Base-by-base conservation (phyloP, 2,329 filamentous ascomycete species). In the Pseudogymnoascus sp. region DNA sequence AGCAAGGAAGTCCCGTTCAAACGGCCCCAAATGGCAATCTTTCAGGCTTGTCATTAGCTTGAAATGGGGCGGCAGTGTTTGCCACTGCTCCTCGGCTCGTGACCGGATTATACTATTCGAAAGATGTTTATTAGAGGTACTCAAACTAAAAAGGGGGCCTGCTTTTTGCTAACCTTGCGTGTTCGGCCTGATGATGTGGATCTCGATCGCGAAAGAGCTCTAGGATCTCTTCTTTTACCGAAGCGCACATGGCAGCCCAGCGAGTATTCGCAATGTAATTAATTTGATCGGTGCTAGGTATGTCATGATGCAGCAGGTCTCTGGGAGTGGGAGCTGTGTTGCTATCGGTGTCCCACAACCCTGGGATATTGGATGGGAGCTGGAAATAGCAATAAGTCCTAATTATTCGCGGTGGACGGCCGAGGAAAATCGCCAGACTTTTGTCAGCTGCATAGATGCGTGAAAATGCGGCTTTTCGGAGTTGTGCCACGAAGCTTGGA, bases 381-480 rank as follows among this genome's bases (percentile, higher is more conserved):
- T 72, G 68, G 9, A 78, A 71, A 3, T 69, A 69, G 65, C 77
- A 78, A 62, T 74, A 79, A 39, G 73, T 72, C 37, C 74, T 70
- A n/a, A 72, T 73, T 39, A 81, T 75, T 2, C 78, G 71, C 2
- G 78, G 77, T 3, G 79, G 79, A 1, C 79, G 73, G 3, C 79
- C 79, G n/a, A 80, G 73, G 60, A 81, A 81, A 1, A 79, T 76
- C 1, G 78, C 74, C 6, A 80, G 68, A 40, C 74, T 76, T 61
- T 79, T 81, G 61, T 81, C 79, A 4, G 74, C 74, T 5, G 75
- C 75, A 60, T 78, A 81, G 5, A 73, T 72, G 1, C 74, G 71
- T 4, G 74, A 74, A 62, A 80, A 79, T 5, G 73, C 73, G 2
- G 69, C 68, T 61, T 71, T 71, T 24, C 77, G 70, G 60, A 79